These are phyloP conservation scores for Rhynchosporium secalis DNA, from an alignment of 2,329 filamentous ascomycete species.

Conservation along the genomic window DNA sequence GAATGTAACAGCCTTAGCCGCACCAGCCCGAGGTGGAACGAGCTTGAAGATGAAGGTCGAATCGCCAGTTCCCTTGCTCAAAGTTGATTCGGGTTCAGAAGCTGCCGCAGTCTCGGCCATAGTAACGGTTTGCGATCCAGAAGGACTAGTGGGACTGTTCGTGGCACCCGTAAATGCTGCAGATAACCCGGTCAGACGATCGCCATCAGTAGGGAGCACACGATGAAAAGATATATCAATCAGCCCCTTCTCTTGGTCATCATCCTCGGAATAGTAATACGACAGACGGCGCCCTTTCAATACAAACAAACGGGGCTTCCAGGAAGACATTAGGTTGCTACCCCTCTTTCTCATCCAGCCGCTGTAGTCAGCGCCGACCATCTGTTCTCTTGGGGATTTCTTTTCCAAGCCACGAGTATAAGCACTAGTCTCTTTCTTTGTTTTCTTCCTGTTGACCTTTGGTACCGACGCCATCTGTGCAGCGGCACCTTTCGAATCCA, in stretches of 20 bases:
- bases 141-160: conserved; percentile 56
- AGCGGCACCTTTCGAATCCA: conserved; percentile 58
- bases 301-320: conserved; percentile 96
- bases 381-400: conserved; percentile 78
- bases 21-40: conserved; percentile 81
- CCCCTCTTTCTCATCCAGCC: conserved; percentile 99
- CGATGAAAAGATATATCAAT: conserved; percentile 98
- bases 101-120: conserved; percentile 47
- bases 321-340: conserved; percentile 92
- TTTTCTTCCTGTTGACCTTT: conserved; percentile 62
- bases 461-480: conserved; percentile 47
- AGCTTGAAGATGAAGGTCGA: conserved; percentile 98
- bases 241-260: conserved; percentile 88
- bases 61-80: conserved; percentile 50
- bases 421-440: conserved; percentile 93
- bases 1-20: conserved; percentile 91
- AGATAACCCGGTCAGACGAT: conserved; percentile 85
- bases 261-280: conserved; percentile 94
- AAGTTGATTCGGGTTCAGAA: conserved; percentile 41
- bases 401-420: conserved; percentile 85
- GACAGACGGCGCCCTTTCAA: conserved; percentile 86
- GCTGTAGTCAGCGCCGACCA: conserved; percentile 84
- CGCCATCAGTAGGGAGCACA: conserved; percentile 91
- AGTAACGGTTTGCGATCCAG: conserved; percentile 49
- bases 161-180: conserved; percentile 89